Evolutionary conservation across 2,329 filamentous ascomycete genomes (phyloP).

Genomic region (Magnaporthiopsis incrustans): DNA sequence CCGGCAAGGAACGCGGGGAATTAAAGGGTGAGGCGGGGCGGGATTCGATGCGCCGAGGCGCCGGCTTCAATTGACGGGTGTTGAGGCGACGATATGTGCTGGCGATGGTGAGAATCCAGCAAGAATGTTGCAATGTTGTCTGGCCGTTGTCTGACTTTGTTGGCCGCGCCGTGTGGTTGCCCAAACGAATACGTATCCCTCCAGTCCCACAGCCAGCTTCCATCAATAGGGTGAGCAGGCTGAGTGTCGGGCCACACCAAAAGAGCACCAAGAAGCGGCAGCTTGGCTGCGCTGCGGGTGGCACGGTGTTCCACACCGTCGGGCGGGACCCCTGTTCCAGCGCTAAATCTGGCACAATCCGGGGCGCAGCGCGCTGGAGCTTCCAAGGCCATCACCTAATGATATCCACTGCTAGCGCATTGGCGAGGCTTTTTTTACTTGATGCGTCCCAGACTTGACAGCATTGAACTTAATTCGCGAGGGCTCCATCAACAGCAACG

Average conservation of each 20-base stretch:
- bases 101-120: not conserved
- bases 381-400: not conserved
- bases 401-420: not conserved
- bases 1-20: not conserved
- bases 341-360: not conserved
- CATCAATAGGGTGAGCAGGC: not conserved
- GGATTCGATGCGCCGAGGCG: not conserved
- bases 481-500: not conserved
- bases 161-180: not conserved
- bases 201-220: not conserved
- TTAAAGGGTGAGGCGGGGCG: not conserved
- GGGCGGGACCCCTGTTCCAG: not conserved
- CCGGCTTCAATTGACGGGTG: not conserved
- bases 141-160: not conserved
- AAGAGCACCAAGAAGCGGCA: too few species aligned
- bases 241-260: not conserved
- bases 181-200: constrained; percentile 7
- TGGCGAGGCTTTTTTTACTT: not conserved
- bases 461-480: not conserved
- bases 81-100: not conserved
- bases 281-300: not conserved
- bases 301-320: not conserved
- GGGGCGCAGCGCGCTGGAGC: not conserved
- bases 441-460: not conserved
- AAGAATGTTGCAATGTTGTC: not conserved